Conservation (phyloP, 257 asterid species). For the Cinchona pubescens region DNA sequence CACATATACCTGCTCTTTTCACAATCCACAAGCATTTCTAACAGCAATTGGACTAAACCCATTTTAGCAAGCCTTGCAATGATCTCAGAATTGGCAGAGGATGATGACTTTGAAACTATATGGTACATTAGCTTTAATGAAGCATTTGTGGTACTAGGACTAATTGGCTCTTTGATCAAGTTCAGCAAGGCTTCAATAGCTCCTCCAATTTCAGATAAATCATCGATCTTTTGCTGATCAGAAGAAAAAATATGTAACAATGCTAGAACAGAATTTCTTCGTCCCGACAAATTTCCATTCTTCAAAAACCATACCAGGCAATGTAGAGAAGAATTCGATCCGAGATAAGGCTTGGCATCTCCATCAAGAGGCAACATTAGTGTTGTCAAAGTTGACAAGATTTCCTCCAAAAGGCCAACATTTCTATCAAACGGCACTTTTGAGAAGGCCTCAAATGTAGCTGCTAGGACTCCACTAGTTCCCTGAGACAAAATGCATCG, state of each 20-base stretch:
- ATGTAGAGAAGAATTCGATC: constrained; percentile 32
- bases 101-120: constrained; percentile 21
- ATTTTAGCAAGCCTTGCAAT: constrained; percentile 20
- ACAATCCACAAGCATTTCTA: constrained; percentile 42
- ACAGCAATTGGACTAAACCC: constrained; percentile 35
- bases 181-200: constrained; percentile 37
- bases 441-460: constrained; percentile 36
- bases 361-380: constrained; percentile 26
- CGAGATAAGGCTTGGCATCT: constrained; percentile 31
- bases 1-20: constrained; percentile 48
- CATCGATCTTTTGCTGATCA: constrained; percentile 7
- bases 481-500: constrained; percentile 33
- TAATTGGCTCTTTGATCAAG: constrained; percentile 43
- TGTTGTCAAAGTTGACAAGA: constrained; percentile 30
- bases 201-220: constrained; percentile 24
- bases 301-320: constrained; percentile 32
- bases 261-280: constrained; percentile 26
- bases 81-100: background rate
- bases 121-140: constrained; percentile 36
- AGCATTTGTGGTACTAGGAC: constrained; percentile 49
- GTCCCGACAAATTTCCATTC: constrained; percentile 28
- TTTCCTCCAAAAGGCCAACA: constrained; percentile 24
- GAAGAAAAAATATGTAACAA: constrained; percentile 22
- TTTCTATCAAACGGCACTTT: constrained; percentile 2
- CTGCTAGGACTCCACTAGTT: constrained; percentile 25